A percentile compares a stretch with the other conserved stretches of the same genome.
Evolutionary conservation across 2,329 filamentous ascomycete genomes (phyloP).

Genomic region (Taxawa tesnikishii): DNA sequence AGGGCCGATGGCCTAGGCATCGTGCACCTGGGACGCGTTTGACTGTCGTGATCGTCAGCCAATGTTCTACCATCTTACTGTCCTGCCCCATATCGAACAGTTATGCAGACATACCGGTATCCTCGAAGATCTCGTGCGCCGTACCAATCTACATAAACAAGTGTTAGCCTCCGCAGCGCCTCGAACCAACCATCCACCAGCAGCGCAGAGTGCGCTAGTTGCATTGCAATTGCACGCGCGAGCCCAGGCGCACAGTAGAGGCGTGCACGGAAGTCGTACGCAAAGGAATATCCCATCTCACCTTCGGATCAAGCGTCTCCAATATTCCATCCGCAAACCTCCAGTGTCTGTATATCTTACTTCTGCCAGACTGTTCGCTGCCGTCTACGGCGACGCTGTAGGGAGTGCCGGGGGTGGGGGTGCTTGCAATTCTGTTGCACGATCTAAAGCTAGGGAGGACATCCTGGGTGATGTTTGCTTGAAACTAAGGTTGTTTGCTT

Average conservation of each 20-base stretch:
- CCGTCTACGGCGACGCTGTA: conserved; percentile 70
- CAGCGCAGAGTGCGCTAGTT: no score
- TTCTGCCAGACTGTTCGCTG: conserved; percentile 59
- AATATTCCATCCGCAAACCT: conserved; percentile 61
- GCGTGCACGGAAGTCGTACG: no score
- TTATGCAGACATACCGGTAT: conserved; percentile 34
- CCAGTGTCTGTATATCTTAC: conserved; percentile 73
- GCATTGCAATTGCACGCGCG: no score
- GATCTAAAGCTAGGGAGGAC: conserved; percentile 16
- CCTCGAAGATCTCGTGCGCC: conserved; percentile 70
- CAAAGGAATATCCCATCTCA: no score
- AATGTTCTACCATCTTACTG: not conserved
- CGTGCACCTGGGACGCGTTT: conserved; percentile 51
- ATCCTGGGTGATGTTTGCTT: no score
- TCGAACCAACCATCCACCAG: not conserved
- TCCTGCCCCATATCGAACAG: not conserved
- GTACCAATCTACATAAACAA: conserved; percentile 43
- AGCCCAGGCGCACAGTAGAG: no score
- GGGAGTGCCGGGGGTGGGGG: conserved; percentile 63
- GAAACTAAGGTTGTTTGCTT: no score
- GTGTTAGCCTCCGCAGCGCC: conserved; percentile 6
- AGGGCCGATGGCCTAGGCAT: conserved; percentile 72
- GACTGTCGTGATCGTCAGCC: conserved; percentile 19
- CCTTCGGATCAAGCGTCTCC: conserved; percentile 55
- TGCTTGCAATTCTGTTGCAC: conserved; percentile 37